Evolutionary conservation across 106 monocot genomes (phyloP), one percentile per base, ranked within the genome.

Genomic region (Alisma plantagoaquatica): DNA sequence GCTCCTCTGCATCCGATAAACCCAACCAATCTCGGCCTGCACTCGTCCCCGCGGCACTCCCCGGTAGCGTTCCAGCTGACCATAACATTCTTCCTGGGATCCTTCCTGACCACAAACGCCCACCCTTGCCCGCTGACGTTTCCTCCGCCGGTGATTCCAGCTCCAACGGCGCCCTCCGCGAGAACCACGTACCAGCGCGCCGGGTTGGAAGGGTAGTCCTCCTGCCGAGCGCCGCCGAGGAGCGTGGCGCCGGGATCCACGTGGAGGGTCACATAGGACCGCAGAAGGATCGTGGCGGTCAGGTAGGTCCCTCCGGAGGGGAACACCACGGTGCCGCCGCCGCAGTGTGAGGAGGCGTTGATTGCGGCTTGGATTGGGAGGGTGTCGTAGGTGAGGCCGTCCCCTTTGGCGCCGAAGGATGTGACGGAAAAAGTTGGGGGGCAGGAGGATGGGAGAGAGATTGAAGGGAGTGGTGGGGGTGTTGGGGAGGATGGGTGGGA

Each of bases 31-130:
- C 81, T 67, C 4, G 96, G 96, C 16, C 96, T 68, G 68, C 96
- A 98, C 76, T 98, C 96, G 43, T 89, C 96, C 9, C 88, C 96
- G 10, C 27, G 12, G 54, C 96, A 98, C 10, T 46, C 57, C 31
- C 89, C 96, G 10, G 89, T 98, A 4, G 16, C 29, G 62, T 98
- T 98, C 96, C 96, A 98, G 66, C 96, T 98, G 52, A 98, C 89
- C 89, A 98, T 98, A 50, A 98, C 78, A 45, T 98, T 85, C 85
- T 98, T 98, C 68, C 52, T 70, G 66, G 26, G 26, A 43, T 77
- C 73, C 49, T 38, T 23, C 69, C 76, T 54, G 41, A 55, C 71
- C 15, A 98, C 66, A 59, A 98, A 98, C 33, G 42, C 76, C 65
- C 57, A 60, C 2, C 84, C 80, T 68, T 89, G 84, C 17, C 89